Base-by-base conservation (phyloP, 176 grass and related monocot species). In the Carex kokanica region DNA sequence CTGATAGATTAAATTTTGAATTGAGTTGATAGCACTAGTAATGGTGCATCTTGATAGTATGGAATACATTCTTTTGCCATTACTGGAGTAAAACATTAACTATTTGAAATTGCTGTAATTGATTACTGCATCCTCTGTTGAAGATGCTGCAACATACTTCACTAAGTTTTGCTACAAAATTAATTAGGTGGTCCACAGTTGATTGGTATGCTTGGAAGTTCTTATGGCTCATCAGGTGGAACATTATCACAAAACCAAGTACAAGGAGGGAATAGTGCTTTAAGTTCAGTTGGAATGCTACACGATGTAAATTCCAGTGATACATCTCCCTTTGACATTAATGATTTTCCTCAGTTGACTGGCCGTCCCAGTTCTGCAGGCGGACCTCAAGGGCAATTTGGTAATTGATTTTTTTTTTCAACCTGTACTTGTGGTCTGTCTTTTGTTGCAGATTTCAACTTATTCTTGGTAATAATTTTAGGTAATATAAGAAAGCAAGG, bases 271-370 rank as follows among this genome's bases (percentile, higher is more conserved):
- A 99, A 95, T 84, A 99, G 67, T 87, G 81, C 91, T 71, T 83
- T 99, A 85, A 86, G 83, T 88, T 91, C 93, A 78, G 88, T 95
- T 85, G 96, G 91, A 64, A 99, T 99, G 93, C 83, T 95, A 78
- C 93, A 99, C 88, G 91, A 93, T 34, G 81, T 88, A 78, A 94
- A 87, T 79, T 81, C 85, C n/a, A 84, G 80, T 81, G 96, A 99
- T 43, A 88, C 40, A 56, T 64, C 89, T 93, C 93, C 93, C 24
- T 99, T 92, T 87, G 93, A 99, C 87, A 91, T 99, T 65, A 98
- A 93, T 90, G 96, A 99, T 92, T 99, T 99, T 74, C 96, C 93
- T 67, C 96, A 93, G 90, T 89, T 99, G 85, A 92, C 79, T 83
- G 91, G 93, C 20, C 91, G 91, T n/a, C 93, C 96, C 82, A 99